Evolutionary conservation across 2,329 filamentous ascomycete species (phyloP).

Genomic region (Seiridium unicorne): DNA sequence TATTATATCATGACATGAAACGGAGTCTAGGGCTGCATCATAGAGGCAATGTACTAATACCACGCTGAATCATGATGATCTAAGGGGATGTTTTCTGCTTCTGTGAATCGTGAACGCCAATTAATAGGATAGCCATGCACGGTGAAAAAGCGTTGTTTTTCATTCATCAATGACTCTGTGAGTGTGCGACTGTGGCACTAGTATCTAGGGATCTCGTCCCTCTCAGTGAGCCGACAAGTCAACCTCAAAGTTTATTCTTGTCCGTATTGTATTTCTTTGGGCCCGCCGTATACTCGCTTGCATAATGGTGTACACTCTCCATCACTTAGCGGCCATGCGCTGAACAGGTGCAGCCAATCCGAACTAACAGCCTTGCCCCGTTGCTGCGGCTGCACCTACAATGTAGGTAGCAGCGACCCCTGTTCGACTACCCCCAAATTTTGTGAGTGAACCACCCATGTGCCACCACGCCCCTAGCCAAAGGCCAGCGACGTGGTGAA

Average conservation of each 20-base stretch:
- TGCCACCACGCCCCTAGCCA: background rate
- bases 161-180: too few relatives aligned
- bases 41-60: conserved; percentile 13
- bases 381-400: background rate
- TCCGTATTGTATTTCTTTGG: too few relatives aligned
- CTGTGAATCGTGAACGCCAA: too few relatives aligned
- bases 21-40: conserved; percentile 8
- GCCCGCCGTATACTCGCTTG: too few relatives aligned
- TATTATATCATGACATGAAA: conserved; percentile 1
- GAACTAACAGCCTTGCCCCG: background rate
- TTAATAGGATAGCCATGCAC: too few relatives aligned
- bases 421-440: background rate
- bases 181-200: too few relatives aligned
- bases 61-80: conserved; percentile 6
- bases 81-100: too few relatives aligned
- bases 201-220: too few relatives aligned
- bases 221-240: too few relatives aligned
- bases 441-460: background rate
- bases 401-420: background rate
- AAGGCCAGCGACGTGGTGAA: background rate
- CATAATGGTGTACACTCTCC: background rate
- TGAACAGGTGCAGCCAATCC: background rate
- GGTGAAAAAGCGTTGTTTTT: too few relatives aligned
- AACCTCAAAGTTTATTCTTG: too few relatives aligned
- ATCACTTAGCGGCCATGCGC: background rate